Evolutionary conservation across 306 rosid species (phyloP), one percentile per base, ranked within the genome.

Genomic region (Trifolium dubium): DNA sequence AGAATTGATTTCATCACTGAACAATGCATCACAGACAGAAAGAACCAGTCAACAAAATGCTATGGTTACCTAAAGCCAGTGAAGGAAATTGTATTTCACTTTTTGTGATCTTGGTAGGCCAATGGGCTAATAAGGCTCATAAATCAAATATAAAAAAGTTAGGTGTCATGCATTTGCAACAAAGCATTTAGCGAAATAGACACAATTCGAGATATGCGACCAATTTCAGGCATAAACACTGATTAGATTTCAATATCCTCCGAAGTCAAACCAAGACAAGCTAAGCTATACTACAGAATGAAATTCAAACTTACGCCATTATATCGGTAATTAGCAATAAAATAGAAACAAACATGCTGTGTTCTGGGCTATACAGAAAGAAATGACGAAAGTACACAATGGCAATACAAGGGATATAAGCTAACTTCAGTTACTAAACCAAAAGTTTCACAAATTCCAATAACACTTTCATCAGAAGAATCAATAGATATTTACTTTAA

Each of bases 281-380:
- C 64, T 34, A 64, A 63, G 40, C 64, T 34, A 49, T 5, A 56
- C 69, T 12, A 56, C 23, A 15, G 18, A 41, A 74, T 5, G 40
- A 59, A 73, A 78, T 64, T 46, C 80, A 51, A 55, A 74, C 53
- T 50, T 31, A 37, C 10, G 6, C 35, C 56, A 60, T 29, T 10
- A 43, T 32, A 43, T 53, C 10, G 18, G 60, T 5, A 41, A 53
- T 71, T 55, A 23, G 8, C 7, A 55, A 23, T 55, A 28, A 32
- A 55, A 10, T 10, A 54, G 31, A 23, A 55, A 55, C 61, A 19
- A 19, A 32, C 61, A 23, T 55, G 14, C 8, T 5, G 10, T 54
- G 30, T 54, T 49, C 15, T n/a, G 10, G 56, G 28, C 56, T 50
- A 50, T 50, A n/a, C 23, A 0, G 28, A 50, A 50, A 15, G 53